phyloP scores from a whole-genome alignment of 2,329 filamentous ascomycete genomes.

The Thielaviopsis ethacetica region DNA sequence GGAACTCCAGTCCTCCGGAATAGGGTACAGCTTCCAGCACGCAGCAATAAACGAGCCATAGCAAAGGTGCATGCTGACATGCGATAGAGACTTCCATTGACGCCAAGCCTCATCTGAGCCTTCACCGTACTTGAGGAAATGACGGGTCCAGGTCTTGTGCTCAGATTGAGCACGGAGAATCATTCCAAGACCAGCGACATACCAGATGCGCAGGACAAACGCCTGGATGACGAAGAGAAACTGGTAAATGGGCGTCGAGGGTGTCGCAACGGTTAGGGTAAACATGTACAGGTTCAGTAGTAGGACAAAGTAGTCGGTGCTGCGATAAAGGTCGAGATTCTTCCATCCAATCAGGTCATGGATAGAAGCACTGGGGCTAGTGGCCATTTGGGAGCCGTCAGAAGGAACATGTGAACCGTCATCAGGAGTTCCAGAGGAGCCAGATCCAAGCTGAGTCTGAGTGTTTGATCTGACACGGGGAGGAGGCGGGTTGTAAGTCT shows the following conservation, averaged over 20 bases:
- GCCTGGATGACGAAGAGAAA: slow-evolving; percentile 69
- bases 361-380: slow-evolving; percentile 43
- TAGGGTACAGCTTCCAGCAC: slow-evolving; percentile 88
- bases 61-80: slow-evolving; percentile 80
- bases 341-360: slow-evolving; percentile 70
- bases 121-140: slow-evolving; percentile 95
- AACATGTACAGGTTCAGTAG: slow-evolving; percentile 63
- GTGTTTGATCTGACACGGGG: slow-evolving; percentile 42
- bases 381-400: slow-evolving; percentile 15
- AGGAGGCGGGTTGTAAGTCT: slow-evolving; percentile 83
- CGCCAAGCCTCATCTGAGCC: slow-evolving; percentile 83
- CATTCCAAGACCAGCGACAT: slow-evolving; percentile 70
- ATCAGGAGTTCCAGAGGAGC: slow-evolving; percentile 9
- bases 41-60: slow-evolving; percentile 79
- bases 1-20: slow-evolving; percentile 75
- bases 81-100: slow-evolving; percentile 94
- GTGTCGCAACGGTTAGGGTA: slow-evolving; percentile 56
- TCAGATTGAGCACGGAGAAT: slow-evolving; percentile 76
- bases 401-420: slow-evolving; percentile 14
- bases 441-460: slow-evolving; percentile 11
- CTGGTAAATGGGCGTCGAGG: slow-evolving; percentile 59
- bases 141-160: slow-evolving; percentile 86
- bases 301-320: slow-evolving; percentile 67
- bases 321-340: slow-evolving; percentile 79
- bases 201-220: slow-evolving; percentile 76